A percentile compares a stretch with the other conserved stretches of the same genome.
Conservation (phyloP, 1,284 basidiomycete species). For the Gomphus sp. region DNA sequence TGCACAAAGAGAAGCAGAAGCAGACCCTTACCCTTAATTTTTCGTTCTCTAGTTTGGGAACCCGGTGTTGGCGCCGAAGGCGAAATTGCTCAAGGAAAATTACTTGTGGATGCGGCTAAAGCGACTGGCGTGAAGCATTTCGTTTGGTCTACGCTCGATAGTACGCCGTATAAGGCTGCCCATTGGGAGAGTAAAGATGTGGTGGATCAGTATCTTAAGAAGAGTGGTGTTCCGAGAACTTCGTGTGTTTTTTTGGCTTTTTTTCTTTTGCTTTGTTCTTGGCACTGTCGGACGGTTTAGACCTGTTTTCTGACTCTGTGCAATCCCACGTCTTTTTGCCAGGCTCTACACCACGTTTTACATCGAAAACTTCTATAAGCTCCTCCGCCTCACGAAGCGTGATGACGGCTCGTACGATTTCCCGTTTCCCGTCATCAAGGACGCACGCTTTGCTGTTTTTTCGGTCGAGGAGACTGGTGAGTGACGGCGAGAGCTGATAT, state of each 20-base stretch:
- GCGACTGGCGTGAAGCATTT: conserved; percentile 23
- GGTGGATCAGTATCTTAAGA: conserved; percentile 18
- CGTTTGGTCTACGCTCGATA: conserved; percentile 25
- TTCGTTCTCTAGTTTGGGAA: conserved; percentile 18
- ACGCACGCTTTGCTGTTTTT: background rate
- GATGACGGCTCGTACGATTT: background rate
- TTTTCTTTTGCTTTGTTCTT: too few species aligned
- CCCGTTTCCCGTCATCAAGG: background rate
- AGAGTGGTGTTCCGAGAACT: conserved; percentile 15
- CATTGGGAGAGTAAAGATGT: conserved; percentile 20
- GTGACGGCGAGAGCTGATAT: background rate
- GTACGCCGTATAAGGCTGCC: conserved; percentile 4
- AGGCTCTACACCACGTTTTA: conserved; percentile 18
- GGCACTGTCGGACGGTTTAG: too few species aligned
- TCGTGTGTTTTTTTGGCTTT: conserved; percentile 7
- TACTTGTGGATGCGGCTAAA: conserved; percentile 30
- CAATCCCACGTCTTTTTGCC: too few species aligned
- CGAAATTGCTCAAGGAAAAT: conserved; percentile 26
- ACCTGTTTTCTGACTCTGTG: too few species aligned
- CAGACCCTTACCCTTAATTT: too few species aligned
- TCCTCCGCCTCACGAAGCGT: background rate
- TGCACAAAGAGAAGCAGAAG: too few species aligned
- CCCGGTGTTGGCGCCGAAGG: conserved; percentile 12
- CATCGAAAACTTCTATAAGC: conserved; percentile 15
- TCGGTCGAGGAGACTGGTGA: background rate